Percentiles rank a stretch among this genome's conserved stretches.
Conservation (phyloP, 1,284 basidiomycete genomes). For the Ustilago vetiveriae region DNA sequence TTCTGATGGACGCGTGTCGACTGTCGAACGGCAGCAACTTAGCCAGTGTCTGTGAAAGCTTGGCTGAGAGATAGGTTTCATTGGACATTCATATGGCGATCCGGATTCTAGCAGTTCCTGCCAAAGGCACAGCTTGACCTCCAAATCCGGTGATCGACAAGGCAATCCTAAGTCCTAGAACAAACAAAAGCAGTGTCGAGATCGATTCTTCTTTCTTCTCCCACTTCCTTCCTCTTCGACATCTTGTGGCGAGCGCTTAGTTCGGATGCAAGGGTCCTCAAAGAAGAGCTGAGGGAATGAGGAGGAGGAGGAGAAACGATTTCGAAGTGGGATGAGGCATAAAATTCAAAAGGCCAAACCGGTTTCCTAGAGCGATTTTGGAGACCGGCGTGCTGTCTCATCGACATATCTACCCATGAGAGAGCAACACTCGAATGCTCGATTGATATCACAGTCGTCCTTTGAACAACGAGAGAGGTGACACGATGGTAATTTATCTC, state of each 20-base stretch:
- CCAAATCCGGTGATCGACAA: conserved; percentile 3
- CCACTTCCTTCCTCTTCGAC: not conserved
- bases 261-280: no score
- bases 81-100: not conserved
- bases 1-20: no score
- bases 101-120: not conserved
- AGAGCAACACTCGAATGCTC: no score
- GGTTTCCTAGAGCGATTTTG: not conserved
- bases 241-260: no score
- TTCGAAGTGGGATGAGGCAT: not conserved
- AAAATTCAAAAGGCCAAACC: conserved; percentile 1
- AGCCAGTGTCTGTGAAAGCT: not conserved
- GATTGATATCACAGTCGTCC: no score
- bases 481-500: no score
- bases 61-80: no score
- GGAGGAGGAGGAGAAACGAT: no score
- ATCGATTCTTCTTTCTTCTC: not conserved
- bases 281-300: no score
- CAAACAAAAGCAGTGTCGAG: not conserved
- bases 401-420: not conserved
- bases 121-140: not conserved
- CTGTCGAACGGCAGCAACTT: no score
- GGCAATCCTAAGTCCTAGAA: conserved; percentile 1
- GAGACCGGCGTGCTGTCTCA: not conserved
- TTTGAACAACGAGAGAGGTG: no score